Conservation (phyloP, 2,329 filamentous ascomycete genomes). For the Fusarium sp. region DNA sequence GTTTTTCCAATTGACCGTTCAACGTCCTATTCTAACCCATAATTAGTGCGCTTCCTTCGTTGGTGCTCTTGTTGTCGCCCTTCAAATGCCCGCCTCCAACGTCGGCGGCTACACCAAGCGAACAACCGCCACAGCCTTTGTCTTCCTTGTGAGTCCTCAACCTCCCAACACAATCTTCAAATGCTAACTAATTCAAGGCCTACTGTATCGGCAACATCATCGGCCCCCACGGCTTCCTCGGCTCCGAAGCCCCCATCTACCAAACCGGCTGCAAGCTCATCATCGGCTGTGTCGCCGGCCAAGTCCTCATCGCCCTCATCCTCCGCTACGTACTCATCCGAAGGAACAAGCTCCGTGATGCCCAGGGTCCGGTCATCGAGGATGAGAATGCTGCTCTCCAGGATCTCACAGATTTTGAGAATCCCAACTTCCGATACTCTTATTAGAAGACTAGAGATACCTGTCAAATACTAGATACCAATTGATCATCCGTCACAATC, state of each 20-base stretch:
- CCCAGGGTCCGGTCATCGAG: conserved; percentile 30
- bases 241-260: conserved; percentile 59
- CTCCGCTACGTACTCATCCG: conserved; percentile 39
- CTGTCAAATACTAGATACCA: background rate
- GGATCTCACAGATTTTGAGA: conserved; percentile 44
- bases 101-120: conserved; percentile 61
- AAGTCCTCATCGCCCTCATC: conserved; percentile 27
- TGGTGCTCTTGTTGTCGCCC: conserved; percentile 62
- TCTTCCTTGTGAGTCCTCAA: conserved; percentile 47
- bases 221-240: conserved; percentile 53
- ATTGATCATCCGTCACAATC: conserved; percentile 9
- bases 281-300: conserved; percentile 38
- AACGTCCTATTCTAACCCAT: background rate
- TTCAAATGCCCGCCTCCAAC: conserved; percentile 64
- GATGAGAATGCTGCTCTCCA: conserved; percentile 32
- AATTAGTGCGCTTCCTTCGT: conserved; percentile 56
- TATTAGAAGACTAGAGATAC: conserved; percentile 25
- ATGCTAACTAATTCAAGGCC: conserved; percentile 12
- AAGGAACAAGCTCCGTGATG: conserved; percentile 39
- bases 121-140: conserved; percentile 57
- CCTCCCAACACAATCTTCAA: background rate
- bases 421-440: conserved; percentile 42
- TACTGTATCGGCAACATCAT: conserved; percentile 51
- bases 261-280: conserved; percentile 60
- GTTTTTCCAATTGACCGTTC: accelerated